Conservation (phyloP, 257 asterid species). For the Primulina eburnea region DNA sequence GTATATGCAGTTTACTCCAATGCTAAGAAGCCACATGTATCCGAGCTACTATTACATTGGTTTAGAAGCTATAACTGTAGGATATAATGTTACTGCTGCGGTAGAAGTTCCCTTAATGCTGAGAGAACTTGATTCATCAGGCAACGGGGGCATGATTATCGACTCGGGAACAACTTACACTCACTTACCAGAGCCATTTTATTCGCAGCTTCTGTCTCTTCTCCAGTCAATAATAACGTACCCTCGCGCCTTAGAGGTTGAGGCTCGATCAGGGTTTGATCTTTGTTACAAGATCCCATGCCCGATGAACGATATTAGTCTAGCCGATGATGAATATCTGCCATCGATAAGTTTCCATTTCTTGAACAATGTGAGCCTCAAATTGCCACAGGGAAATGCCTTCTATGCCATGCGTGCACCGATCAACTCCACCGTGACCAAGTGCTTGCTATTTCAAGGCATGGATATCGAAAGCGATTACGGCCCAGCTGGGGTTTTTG, state of each 20-base stretch:
- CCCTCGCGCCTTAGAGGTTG: conserved; percentile 49
- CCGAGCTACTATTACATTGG: conserved; percentile 72
- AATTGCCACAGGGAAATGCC: conserved; percentile 47
- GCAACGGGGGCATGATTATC: conserved; percentile 70
- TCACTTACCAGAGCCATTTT: conserved; percentile 57
- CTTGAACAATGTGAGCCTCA: conserved; percentile 49
- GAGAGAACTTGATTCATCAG: conserved; percentile 50
- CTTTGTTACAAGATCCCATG: conserved; percentile 56
- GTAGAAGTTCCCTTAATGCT: conserved; percentile 41
- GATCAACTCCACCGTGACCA: conserved; percentile 44
- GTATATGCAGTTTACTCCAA: conserved; percentile 59
- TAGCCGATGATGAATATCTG: conserved; percentile 32
- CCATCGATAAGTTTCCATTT: conserved; percentile 59
- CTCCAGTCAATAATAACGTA: conserved; percentile 37
- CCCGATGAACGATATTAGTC: conserved; percentile 27
- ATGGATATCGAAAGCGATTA: conserved; percentile 40
- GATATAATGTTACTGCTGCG: conserved; percentile 21
- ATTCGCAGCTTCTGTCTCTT: conserved; percentile 42
- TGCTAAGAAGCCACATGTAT: conserved; percentile 50
- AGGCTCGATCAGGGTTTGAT: conserved; percentile 54
- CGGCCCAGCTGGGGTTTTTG: conserved; percentile 77
- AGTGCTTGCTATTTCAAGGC: conserved; percentile 58
- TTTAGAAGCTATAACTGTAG: conserved; percentile 48
- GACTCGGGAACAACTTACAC: conserved; percentile 82
- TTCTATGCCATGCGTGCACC: conserved; percentile 73